Evolutionary conservation across 768 basidiomycete species (phyloP).

Genomic region (Russula sp.): DNA sequence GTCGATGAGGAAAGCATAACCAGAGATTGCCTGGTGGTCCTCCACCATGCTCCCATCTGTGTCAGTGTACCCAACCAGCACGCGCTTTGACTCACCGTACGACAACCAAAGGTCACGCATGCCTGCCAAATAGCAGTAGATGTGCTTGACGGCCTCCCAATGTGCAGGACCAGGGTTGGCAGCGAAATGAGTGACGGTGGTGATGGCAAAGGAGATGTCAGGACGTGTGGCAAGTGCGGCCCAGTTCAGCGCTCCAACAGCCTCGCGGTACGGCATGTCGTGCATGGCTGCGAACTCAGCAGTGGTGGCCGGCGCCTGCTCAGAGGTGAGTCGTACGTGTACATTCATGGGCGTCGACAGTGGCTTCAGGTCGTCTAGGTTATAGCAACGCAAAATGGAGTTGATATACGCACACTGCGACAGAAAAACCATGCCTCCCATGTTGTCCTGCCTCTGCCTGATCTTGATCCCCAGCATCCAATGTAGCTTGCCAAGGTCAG

Average conservation of each 20-base stretch:
- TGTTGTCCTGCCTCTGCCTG: background rate
- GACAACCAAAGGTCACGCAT: background rate
- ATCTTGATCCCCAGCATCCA: conserved; percentile 15
- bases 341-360: conserved; percentile 33
- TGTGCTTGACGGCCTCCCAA: background rate
- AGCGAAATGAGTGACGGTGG: background rate
- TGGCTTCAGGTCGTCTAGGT: too few species aligned
- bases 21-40: background rate
- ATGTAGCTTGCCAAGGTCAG: background rate
- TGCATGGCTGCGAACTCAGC: conserved; percentile 3
- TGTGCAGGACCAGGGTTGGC: background rate
- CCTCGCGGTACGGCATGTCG: conserved; percentile 22
- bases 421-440: conserved; percentile 24
- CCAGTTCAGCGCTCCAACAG: conserved; percentile 28
- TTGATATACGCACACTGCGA: conserved; percentile 28
- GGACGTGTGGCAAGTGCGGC: conserved; percentile 18
- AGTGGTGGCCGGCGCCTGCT: background rate
- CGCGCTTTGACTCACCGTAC: background rate
- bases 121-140: background rate
- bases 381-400: conserved; percentile 27
- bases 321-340: conserved; percentile 1
- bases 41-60: background rate
- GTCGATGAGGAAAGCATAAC: background rate
- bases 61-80: background rate
- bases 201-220: background rate